Conservation (phyloP, 768 basidiomycete genomes). For the Albatrellus ellisii region DNA sequence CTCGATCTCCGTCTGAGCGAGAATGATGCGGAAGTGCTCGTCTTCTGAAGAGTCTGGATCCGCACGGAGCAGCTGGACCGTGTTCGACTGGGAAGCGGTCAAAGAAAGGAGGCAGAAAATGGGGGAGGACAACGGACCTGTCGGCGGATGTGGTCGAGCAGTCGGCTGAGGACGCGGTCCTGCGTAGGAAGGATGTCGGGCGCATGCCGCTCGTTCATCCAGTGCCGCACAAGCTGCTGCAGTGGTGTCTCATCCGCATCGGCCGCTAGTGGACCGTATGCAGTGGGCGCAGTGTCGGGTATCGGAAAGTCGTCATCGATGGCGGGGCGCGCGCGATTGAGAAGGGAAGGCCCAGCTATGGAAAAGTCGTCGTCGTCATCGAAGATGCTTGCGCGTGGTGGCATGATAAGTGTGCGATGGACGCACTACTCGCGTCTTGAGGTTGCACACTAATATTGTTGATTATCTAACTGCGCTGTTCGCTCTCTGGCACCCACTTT, state of each 20-base stretch:
- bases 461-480: no score
- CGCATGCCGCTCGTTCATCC: conserved; percentile 77
- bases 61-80: conserved; percentile 59
- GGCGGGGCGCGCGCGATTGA: not conserved
- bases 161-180: conserved; percentile 45
- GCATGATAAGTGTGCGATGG: conserved; percentile 1
- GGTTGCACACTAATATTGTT: no score
- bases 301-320: not conserved
- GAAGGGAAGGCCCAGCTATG: conserved; percentile 5
- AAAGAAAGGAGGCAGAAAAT: not conserved
- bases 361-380: conserved; percentile 11
- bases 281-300: not conserved
- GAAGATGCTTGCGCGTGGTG: conserved; percentile 10
- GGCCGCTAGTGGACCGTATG: conserved; percentile 2
- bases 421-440: no score
- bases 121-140: conserved; percentile 42
- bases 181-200: conserved; percentile 71
- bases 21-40: conserved; percentile 85
- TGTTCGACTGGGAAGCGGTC: conserved; percentile 44
- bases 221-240: conserved; percentile 61
- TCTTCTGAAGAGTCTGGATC: conserved; percentile 84
- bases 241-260: conserved; percentile 40
- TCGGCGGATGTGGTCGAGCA: conserved; percentile 68
- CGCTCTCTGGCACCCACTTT: no score
- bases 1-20: conserved; percentile 91